Evolutionary conservation across 331 rosid species (phyloP), one percentile per base, ranked within the genome.

Genomic region (Dryas integrifolia): DNA sequence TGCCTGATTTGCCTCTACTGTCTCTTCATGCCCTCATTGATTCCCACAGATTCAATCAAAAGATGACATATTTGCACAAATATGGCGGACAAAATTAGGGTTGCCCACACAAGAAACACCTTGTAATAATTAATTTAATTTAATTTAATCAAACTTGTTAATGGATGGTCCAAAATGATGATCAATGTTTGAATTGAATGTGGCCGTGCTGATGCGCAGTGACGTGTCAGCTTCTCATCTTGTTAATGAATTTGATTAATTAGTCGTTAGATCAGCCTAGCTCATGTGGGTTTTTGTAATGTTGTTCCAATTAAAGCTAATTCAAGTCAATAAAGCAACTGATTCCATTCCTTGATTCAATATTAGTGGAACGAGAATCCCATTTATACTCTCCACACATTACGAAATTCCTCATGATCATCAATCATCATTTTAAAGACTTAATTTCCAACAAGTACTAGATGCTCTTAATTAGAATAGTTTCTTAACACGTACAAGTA

Each of bases 41-140:
- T 88, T 83, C 98, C 95, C 79, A 85, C 96, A 83, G 48, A 58
- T 65, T 50, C 79, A 77, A 75, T 85, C 87, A 69, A 55, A 73
- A 35, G 64, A 56, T 73, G 77, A 65, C 80, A 56, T 67, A 44
- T 66, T 39, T 71, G 60, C 76, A 78, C 77, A 46, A 75, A 21
- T 55, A 85, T 90, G 98, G 98, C 98, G 79, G 92, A 90, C 98
- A 92, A 60, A 81, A 88, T 89, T 82, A 86, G 77, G 84, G 73
- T 80, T 76, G 81, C 77, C 82, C 89, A 85, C 88, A 73, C 59
- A 48, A 72, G 81, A 82, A 78, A 76, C 64, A 53, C 61, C 61
- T 68, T 45, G 7, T 30, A 15, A 43, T 58, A 30, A 61, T 43
- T 73, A n/a, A 0, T 38, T 59, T 15, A 57, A 67, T 81, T 43